Evolutionary conservation across 2,329 filamentous ascomycete species (phyloP).

Genomic region (Curvularia eragrostidis): DNA sequence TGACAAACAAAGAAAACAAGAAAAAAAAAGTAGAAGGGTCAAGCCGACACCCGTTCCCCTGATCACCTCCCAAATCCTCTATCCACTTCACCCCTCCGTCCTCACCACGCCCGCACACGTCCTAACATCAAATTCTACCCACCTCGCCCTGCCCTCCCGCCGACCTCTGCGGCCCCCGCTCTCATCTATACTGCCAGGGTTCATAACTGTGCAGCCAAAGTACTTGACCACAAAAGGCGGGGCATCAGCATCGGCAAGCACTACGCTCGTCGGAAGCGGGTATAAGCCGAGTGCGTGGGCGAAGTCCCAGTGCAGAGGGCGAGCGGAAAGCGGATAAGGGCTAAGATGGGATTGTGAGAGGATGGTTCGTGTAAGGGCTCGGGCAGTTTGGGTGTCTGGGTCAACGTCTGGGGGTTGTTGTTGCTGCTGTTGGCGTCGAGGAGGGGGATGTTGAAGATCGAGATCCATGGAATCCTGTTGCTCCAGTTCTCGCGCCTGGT

Average conservation of each 20-base stretch:
- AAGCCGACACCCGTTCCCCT: too few relatives aligned
- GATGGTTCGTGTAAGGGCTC: conserved; percentile 86
- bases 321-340: conserved; percentile 79
- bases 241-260: conserved; percentile 81
- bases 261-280: conserved; percentile 82
- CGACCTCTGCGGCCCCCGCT: conserved; percentile 67
- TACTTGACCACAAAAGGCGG: conserved; percentile 88
- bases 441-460: conserved; percentile 40
- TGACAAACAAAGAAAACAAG: not conserved
- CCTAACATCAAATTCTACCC: conserved; percentile 78
- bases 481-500: conserved; percentile 17
- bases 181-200: conserved; percentile 77
- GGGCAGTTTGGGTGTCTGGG: conserved; percentile 59
- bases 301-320: conserved; percentile 92
- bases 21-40: not conserved
- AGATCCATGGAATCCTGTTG: conserved; percentile 54
- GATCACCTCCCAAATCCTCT: too few relatives aligned
- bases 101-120: conserved; percentile 37
- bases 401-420: conserved; percentile 32
- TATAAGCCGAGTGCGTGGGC: conserved; percentile 79
- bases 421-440: conserved; percentile 5
- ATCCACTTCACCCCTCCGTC: conserved; percentile 25
- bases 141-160: conserved; percentile 70
- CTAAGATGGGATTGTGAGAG: conserved; percentile 89
- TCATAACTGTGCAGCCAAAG: conserved; percentile 95